Evolutionary conservation across 495 filamentous ascomycete species (phyloP), one percentile per base, ranked within the genome.

Genomic region (Penicillium pulvis): DNA sequence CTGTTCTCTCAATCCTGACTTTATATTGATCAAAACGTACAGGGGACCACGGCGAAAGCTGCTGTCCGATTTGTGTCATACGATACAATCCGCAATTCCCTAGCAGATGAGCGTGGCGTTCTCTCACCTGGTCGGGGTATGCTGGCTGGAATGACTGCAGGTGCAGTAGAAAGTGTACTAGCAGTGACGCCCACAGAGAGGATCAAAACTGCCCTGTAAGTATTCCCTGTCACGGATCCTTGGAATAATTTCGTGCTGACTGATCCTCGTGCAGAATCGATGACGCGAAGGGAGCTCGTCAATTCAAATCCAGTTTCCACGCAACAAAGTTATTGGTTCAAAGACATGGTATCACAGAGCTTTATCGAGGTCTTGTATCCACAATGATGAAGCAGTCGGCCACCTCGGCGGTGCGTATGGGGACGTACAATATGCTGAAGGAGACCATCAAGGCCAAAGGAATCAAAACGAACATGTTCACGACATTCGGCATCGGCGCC

Each of bases 311-410:
- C 1, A 70, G 77, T 0, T 14, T 73, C 11, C 85, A 90, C 59
- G 83, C 82, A 23, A 69, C 82, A 4, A 51, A 59, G 2, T 54
- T 75, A 0, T 75, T 90, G 14, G 67, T 79, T 45, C 65, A 65
- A 6, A 77, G 81, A 35, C 72, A 83, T 46, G 85, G 85, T 4
- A 49, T 79, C 6, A 36, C 41, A 1, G 85, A 83, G 11, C 69
- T 90, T 5, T 90, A 88, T 58, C 75, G 80, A 12, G 87, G 86
- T 2, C 79, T 85, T 46, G 71, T 77, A 0, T 81, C 84, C 1
- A 89, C 86, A 6, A 87, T 85, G 0, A 70, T 88, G n/a, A 90
- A 90, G 65, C 86, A 89, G 66, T 81, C 84, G 0, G 80, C 79
- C 16, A 85, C 85, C 0, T 87, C 86, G 0, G 82, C 82, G 0